phyloP scores from a whole-genome alignment of 139 green algal genomes.

The Asterochloris erici region DNA sequence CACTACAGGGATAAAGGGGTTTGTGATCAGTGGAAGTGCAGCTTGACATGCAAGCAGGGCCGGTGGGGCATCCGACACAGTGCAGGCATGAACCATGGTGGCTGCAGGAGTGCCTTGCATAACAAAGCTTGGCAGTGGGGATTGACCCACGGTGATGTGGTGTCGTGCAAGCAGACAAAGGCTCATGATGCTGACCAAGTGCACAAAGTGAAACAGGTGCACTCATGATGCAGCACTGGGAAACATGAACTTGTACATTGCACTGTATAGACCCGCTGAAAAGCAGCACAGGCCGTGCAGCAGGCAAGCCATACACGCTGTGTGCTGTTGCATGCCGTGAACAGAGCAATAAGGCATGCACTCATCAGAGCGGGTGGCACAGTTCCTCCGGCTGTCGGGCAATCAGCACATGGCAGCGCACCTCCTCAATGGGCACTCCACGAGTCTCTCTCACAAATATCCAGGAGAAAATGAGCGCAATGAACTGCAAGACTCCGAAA shows the following conservation, averaged over 20 bases:
- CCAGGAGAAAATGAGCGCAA: constrained; percentile 16
- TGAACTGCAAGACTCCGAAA: constrained; percentile 18
- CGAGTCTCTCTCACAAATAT: constrained; percentile 21
- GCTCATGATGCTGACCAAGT: background rate
- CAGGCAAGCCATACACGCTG: background rate
- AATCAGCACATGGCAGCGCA: background rate
- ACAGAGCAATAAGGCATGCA: background rate
- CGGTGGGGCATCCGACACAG: background rate
- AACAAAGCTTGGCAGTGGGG: background rate
- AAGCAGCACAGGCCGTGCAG: background rate
- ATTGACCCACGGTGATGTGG: background rate
- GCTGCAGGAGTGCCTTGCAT: background rate
- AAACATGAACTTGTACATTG: background rate
- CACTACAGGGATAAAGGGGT: background rate
- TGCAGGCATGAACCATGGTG: background rate
- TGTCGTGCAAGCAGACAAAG: background rate
- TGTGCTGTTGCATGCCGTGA: background rate
- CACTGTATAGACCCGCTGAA: background rate
- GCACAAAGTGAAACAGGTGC: background rate
- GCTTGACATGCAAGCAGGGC: background rate
- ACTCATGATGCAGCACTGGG: background rate
- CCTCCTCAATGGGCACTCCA: constrained; percentile 24
- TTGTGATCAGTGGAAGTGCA: background rate
- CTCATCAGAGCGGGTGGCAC: background rate
- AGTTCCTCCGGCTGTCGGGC: background rate